Conservation (phyloP, 805 yeast genomes). For the Candida xyloterini region DNA sequence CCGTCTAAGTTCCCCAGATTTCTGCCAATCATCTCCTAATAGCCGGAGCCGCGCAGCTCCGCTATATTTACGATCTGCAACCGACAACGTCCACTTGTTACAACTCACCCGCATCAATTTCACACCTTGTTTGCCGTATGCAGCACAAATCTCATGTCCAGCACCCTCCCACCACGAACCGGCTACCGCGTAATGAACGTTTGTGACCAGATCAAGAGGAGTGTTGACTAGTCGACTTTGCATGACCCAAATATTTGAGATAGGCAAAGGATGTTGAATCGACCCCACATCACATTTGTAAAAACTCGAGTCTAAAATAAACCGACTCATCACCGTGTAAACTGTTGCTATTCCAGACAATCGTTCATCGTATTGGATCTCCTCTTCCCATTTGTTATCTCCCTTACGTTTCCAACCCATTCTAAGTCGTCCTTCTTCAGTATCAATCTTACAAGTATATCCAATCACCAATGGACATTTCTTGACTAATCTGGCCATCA, state of each 20-base stretch:
- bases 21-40: slow-evolving; percentile 75
- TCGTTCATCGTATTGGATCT: slow-evolving; percentile 75
- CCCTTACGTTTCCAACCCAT: slow-evolving; percentile 83
- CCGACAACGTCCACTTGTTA: slow-evolving; percentile 50
- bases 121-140: slow-evolving; percentile 66
- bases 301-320: slow-evolving; percentile 30
- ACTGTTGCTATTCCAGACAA: slow-evolving; percentile 82
- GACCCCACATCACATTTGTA: slow-evolving; percentile 24
- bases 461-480: slow-evolving; percentile 91
- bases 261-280: slow-evolving; percentile 52
- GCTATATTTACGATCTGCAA: slow-evolving; percentile 53
- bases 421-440: slow-evolving; percentile 73
- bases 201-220: slow-evolving; percentile 46
- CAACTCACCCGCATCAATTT: slow-evolving; percentile 55
- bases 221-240: slow-evolving; percentile 70
- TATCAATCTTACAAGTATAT: slow-evolving; percentile 66
- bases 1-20: slow-evolving; percentile 43
- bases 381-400: slow-evolving; percentile 54
- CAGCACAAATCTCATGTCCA: slow-evolving; percentile 50
- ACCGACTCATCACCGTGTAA: slow-evolving; percentile 70
- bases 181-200: slow-evolving; percentile 67
- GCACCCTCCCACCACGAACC: slow-evolving; percentile 93
- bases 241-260: slow-evolving; percentile 62
- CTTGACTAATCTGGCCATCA: slow-evolving; percentile 81
- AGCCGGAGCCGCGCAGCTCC: slow-evolving; percentile 77